phyloP scores from a whole-genome alignment of 345 rosid species.

The Murraya paniculata region DNA sequence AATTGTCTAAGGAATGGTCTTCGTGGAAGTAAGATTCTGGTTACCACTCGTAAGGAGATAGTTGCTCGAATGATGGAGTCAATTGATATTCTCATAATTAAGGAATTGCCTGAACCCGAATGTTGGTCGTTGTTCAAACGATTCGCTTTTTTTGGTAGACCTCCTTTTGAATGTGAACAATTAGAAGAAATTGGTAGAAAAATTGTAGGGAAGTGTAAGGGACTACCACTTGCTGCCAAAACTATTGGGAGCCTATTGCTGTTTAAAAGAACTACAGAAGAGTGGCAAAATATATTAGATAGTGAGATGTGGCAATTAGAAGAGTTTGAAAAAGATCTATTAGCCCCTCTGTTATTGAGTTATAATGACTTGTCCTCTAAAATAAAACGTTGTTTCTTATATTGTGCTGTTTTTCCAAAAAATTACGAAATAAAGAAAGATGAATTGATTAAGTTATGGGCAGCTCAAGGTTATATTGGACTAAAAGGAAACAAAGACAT shows the following conservation, averaged over 20 bases:
- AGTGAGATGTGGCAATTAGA: not conserved
- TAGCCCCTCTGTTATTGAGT: not conserved
- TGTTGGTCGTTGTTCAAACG: too few species aligned
- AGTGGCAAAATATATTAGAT: not conserved
- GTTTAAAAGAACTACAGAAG: not conserved
- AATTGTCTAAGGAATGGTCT: not conserved
- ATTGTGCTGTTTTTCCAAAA: not conserved
- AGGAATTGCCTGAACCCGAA: not conserved
- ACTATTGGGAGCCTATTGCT: not conserved
- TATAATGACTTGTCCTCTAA: not conserved
- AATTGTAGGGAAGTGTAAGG: not conserved
- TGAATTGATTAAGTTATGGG: not conserved
- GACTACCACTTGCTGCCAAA: not conserved
- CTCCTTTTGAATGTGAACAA: not conserved
- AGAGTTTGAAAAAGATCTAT: not conserved
- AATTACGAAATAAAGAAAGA: not conserved
- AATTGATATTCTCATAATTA: not conserved
- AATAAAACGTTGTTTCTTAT: not conserved
- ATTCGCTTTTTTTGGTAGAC: not conserved
- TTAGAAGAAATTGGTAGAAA: not conserved
- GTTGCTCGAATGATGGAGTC: not conserved
- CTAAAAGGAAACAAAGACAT: not conserved
- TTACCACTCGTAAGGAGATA: constrained; percentile 1
- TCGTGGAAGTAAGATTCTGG: not conserved
- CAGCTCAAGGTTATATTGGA: not conserved